Percentiles rank a stretch among this genome's conserved stretches.
Conservation (phyloP, 2,329 filamentous ascomycete species). For the Dichotomopilus funicola region DNA sequence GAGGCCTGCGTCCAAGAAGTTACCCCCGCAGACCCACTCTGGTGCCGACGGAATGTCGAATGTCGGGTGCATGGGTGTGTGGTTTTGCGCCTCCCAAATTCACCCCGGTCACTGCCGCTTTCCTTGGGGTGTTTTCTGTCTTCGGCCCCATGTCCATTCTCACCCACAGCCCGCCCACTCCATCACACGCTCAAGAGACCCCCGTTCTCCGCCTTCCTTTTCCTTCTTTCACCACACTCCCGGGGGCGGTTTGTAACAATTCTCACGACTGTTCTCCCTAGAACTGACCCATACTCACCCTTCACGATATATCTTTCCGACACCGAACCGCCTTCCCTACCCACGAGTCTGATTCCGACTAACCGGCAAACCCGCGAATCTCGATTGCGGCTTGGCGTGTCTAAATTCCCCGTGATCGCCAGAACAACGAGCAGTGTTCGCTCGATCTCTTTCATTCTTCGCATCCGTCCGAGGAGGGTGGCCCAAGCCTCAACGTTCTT, state of each 20-base stretch:
- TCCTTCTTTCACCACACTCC: conserved; percentile 15
- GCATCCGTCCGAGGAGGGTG: neutral
- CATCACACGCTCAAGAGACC: conserved; percentile 5
- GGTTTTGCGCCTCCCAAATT: conserved; percentile 21
- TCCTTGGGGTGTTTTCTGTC: conserved; percentile 17
- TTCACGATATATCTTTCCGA: neutral
- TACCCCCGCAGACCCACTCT: conserved; percentile 13
- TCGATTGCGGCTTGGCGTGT: conserved; percentile 4
- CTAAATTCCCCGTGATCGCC: neutral
- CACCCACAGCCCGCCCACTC: conserved; percentile 16
- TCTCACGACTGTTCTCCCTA: too few relatives aligned
- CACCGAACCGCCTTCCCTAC: neutral
- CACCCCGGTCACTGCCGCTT: conserved; percentile 21
- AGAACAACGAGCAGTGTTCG: neutral
- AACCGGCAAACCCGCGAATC: neutral
- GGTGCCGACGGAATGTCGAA: conserved; percentile 13
- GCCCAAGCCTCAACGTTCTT: neutral
- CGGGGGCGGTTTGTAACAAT: neutral
- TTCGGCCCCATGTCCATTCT: conserved; percentile 17
- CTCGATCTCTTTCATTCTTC: neutral
- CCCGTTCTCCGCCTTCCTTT: conserved; percentile 20
- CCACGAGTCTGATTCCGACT: neutral
- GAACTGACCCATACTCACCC: neutral
- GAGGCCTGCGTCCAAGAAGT: neutral
- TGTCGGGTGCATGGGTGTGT: neutral